Evolutionary conservation across 139 green algal genomes (phyloP).

Genomic region (Diplosphaera chodatii): DNA sequence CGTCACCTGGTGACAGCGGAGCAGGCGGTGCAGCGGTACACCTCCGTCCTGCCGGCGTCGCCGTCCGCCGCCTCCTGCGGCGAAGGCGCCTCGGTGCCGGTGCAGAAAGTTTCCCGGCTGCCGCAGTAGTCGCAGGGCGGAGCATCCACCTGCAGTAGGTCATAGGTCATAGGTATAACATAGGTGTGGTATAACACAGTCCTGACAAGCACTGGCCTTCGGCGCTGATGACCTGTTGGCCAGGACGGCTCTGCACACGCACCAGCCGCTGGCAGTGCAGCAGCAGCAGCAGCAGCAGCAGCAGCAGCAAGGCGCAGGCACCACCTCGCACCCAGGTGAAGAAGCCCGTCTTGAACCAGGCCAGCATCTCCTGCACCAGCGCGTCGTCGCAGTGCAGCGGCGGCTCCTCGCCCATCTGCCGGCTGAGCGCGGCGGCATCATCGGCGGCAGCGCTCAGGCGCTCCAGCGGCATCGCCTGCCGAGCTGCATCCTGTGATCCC

Average conservation of each 20-base stretch:
- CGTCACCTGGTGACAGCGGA: neutral
- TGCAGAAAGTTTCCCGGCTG: slow-evolving; percentile 10
- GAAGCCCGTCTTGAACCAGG: slow-evolving; percentile 70
- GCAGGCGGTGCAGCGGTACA: slow-evolving; percentile 49
- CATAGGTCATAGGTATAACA: no score
- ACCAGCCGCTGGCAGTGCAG: no score
- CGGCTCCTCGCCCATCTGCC: slow-evolving; percentile 25
- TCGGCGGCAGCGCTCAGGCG: slow-evolving; percentile 16
- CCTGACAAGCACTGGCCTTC: no score
- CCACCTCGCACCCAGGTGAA: slow-evolving; percentile 58
- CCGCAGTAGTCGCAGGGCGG: slow-evolving; percentile 42
- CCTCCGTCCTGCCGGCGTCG: slow-evolving; percentile 46
- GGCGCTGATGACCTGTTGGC: no score
- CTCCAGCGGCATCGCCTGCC: slow-evolving; percentile 47
- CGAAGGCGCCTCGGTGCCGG: slow-evolving; percentile 13
- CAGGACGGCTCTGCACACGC: no score
- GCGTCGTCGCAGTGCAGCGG: slow-evolving; percentile 23
- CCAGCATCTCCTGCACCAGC: slow-evolving; percentile 43
- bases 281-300: no score
- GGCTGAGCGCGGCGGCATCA: slow-evolving; percentile 21
- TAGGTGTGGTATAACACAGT: no score
- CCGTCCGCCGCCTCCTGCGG: slow-evolving; percentile 33
- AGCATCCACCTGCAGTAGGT: slow-evolving; percentile 20
- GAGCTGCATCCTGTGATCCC: slow-evolving; percentile 32
- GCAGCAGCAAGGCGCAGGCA: no score